Evolutionary conservation across 2,329 filamentous ascomycete species (phyloP), one percentile per base, ranked within the genome.

Genomic region (Hypoxylon sp.): DNA sequence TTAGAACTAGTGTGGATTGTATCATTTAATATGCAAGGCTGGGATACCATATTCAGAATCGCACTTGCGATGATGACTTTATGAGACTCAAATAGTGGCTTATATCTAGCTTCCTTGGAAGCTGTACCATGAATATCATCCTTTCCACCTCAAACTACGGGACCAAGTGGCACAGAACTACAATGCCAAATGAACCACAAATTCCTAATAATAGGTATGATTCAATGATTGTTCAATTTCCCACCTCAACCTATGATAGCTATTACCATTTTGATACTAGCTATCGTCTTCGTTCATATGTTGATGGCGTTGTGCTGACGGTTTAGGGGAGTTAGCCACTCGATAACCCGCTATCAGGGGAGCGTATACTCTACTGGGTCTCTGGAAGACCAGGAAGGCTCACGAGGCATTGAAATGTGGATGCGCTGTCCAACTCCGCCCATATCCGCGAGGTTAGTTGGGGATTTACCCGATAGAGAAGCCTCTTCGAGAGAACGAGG

Each of bases 391-490:
- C 67, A 70, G 44, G 57, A 59, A 27, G 64, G 65, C 32, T 59
- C 64, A 6, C 59, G 47, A 60, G 68, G 65, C 6, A 68, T 70
- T 37, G 64, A 70, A 29, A 51, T 57, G 52, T 70, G 68, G 65
- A 70, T 70, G 68, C 68, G 65, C 29, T 68, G 65, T 39, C 68
- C 68, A 19, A 70, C 64, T 32, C 68, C 68, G 6, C 64, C 64
- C 1, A 48, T 70, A 52, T 70, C 68, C 13, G 21, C 11, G 6
- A 62, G 55, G 32, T 44, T 70, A 17, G 35, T 19, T 21, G 44
- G 17, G 7, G 52, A 65, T 6, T 27, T n/a, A 31, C 54, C 59
- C 13, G 48, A 62, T 17, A 54, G n/a, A 31, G 37, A 62, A 59
- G 42, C 24, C 13, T 8, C 64, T 2, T 21, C 53, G 29, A 39